Evolutionary conservation across 306 rosid species (phyloP).

Genomic region (Ceratonia siliqua): DNA sequence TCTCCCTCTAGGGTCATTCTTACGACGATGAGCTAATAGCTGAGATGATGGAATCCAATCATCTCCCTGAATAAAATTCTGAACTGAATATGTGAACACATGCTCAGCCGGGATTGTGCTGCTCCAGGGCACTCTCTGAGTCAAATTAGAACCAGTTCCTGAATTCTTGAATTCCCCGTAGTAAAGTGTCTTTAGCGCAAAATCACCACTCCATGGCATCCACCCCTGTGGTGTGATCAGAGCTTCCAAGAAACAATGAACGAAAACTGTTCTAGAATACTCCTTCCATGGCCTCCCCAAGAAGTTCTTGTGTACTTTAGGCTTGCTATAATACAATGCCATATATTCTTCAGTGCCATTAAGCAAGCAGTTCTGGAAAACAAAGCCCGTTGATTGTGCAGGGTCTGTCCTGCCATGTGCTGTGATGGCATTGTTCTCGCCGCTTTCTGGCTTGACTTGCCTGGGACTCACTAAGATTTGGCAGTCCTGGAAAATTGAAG

Average conservation of each 20-base stretch:
- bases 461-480: constrained; percentile 56
- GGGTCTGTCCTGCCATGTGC: constrained; percentile 93
- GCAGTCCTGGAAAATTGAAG: constrained; percentile 72
- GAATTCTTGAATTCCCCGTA: constrained; percentile 71
- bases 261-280: constrained; percentile 71
- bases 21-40: background rate
- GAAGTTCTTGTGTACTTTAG: constrained; percentile 70
- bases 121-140: constrained; percentile 68
- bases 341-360: constrained; percentile 80
- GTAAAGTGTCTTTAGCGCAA: constrained; percentile 69
- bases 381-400: constrained; percentile 74
- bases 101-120: constrained; percentile 58
- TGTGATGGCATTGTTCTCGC: constrained; percentile 66
- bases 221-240: constrained; percentile 63
- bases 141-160: constrained; percentile 51
- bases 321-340: constrained; percentile 61
- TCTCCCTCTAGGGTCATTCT: background rate
- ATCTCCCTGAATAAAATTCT: constrained; percentile 84
- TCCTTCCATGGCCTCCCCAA: constrained; percentile 98
- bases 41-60: constrained; percentile 59
- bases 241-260: constrained; percentile 50
- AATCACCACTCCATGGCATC: constrained; percentile 73
- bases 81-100: constrained; percentile 50
- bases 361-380: constrained; percentile 65
- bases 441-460: constrained; percentile 59